Base-by-base conservation (phyloP, 1,284 basidiomycete species). In the Bjerkandera adusta region DNA sequence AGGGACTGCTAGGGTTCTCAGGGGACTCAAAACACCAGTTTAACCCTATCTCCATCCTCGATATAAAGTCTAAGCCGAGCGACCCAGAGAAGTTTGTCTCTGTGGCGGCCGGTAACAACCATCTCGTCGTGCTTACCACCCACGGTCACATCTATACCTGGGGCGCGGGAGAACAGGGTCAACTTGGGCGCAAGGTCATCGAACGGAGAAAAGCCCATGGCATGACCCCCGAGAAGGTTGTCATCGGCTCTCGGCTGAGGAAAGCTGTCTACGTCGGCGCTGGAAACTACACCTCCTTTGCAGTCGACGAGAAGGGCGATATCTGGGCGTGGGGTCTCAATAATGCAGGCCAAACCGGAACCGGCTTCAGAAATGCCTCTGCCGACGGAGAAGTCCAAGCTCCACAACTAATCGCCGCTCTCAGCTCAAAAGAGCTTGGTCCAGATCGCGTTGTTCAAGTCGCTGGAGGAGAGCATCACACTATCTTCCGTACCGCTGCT, bases 241-340 rank as follows among this genome's bases (percentile, higher is more conserved):
- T 77, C 2, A 74, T 95, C 10, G 90, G 89, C 24, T 66, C 56
- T 29, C 74, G 79, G 21, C 64, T 67, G 25, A 79, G 83, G 48
- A 85, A 89, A 60, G 89, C 91, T 37, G 83, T 86, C 27, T 71
- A 72, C 34, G 74, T 96, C 54, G 92, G 89, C 7, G 79, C 89
- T 1, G 92, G 92, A 8, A 76, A 78, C 39, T 91, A 85, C 68
- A 85, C 90, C 60, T 92, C 90, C 0, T 96, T 95, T 60, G 93
- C 92, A 3, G 81, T 96, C 45, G 85, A 93, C 63, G 77, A 84
- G 53, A 69, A 73, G 25, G 93, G 92, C 27, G 77, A 77, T 40
- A 88, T 95, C 3, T 96, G 83, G 77, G 90, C 81, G 1, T 97
- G 93, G 93, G 94, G 94, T 16, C 72, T 94, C 50, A 97, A 97